Evolutionary conservation across 2,329 filamentous ascomycete species (phyloP), one percentile per base, ranked within the genome.

Genomic region (Cladosporium sp.): DNA sequence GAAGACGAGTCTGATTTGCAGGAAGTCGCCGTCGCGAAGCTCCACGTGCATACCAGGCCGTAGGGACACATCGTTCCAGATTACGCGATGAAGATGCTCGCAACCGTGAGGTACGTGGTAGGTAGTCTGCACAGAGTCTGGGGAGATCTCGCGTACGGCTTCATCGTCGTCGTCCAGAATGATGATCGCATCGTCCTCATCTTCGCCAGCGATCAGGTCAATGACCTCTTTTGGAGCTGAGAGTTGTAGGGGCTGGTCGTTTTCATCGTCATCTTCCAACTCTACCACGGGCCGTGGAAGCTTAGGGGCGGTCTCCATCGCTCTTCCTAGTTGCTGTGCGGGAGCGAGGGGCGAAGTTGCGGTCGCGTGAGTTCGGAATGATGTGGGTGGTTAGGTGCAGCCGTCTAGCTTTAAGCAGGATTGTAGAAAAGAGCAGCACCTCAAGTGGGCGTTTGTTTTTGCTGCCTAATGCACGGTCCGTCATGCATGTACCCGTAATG

Each of bases 1-100:
- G 16, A 75, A 65, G 1, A 85, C 78, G 1, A 71, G 62, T 8
- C 68, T 66, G 1, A 84, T 79, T 0, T 75, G 75, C 0, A 84
- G 64, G 59, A 82, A 84, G 0, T 76, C 66, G 1, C 65, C 67
- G 44, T 67, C 64, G 18, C 58, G 33, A 1, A 82, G 69, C 64
- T 82, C 76, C 1, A 81, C 67, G 7, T 57, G 64, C 6, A 68
- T 52, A 16, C 65, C 68, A n/a, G 65, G 58, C 4, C 31, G 16
- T 7, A 46, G 18, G 18, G 5, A 2, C n/a, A n/a, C 10, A 11
- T 4, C 10, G n/a, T 12, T 46, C 40, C 40, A 46, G 40, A 21
- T 46, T 3, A 46, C 40, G 5, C 21, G n/a, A n/a, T 12, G 10
- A 46, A 35, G 6, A 5, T 35, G 16, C 40, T 46, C 40, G 18